Conservation (phyloP, 345 rosid genomes). For the Carallia pectinifolia region DNA sequence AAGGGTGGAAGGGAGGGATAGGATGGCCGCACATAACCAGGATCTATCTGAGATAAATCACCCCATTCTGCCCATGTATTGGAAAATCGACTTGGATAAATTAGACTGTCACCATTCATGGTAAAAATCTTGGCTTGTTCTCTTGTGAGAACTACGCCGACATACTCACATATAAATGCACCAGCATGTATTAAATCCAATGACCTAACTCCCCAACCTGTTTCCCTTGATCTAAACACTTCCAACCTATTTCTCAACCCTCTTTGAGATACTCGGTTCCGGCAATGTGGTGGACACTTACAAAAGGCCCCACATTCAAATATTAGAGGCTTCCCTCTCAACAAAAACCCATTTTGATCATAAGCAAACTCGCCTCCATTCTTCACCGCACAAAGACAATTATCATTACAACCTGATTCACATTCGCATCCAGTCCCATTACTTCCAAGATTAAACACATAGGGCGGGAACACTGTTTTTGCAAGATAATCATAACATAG, state of each 20-base stretch:
- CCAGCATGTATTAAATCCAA: slow-evolving; percentile 88
- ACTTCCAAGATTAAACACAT: slow-evolving; percentile 32
- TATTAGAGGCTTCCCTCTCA: slow-evolving; percentile 71
- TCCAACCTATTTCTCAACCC: slow-evolving; percentile 72
- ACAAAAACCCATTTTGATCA: slow-evolving; percentile 56
- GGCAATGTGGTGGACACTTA: slow-evolving; percentile 69
- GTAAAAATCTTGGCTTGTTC: slow-evolving; percentile 76
- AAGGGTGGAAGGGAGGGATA: slow-evolving; percentile 73
- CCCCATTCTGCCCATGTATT: slow-evolving; percentile 84
- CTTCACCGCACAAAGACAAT: slow-evolving; percentile 65
- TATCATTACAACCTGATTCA: slow-evolving; percentile 55
- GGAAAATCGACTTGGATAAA: slow-evolving; percentile 72
- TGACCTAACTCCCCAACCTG: slow-evolving; percentile 93
- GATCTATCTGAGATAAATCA: slow-evolving; percentile 64
- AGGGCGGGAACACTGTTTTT: slow-evolving; percentile 63
- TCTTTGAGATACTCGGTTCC: slow-evolving; percentile 72
- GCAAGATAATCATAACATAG: slow-evolving; percentile 71
- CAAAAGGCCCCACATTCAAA: slow-evolving; percentile 81
- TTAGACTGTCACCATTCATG: slow-evolving; percentile 75
- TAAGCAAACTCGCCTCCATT: slow-evolving; percentile 84
- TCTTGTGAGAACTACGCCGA: slow-evolving; percentile 81
- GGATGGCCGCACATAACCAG: slow-evolving; percentile 51
- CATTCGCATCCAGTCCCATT: slow-evolving; percentile 74
- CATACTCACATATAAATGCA: slow-evolving; percentile 86
- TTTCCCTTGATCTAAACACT: slow-evolving; percentile 82